These are phyloP conservation scores for Tanacetum coccineum DNA, from an alignment of 129 eudicot species.

Conservation along the genomic window DNA sequence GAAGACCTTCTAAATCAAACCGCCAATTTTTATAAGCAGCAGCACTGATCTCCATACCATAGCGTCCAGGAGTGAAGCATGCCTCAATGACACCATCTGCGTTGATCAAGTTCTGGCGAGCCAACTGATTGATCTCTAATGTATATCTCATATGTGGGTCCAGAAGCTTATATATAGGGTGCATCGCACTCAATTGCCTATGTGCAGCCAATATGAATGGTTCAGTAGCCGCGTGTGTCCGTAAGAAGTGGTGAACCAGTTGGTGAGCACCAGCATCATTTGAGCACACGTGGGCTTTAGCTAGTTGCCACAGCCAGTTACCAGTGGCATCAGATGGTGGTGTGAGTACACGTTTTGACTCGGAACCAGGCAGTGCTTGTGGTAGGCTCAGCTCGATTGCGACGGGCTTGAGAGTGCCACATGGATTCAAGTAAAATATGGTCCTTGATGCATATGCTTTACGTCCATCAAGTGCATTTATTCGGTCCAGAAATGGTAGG, in stretches of 20 bases:
- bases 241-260: conserved; percentile 87
- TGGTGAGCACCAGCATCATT: conserved; percentile 99
- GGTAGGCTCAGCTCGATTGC: conserved; percentile 95
- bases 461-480: conserved; percentile 94
- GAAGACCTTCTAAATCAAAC: conserved; percentile 88
- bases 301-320: conserved; percentile 90
- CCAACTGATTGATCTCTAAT: conserved; percentile 74
- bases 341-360: conserved; percentile 71
- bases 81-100: conserved; percentile 85
- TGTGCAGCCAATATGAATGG: conserved; percentile 95
- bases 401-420: conserved; percentile 82
- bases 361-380: conserved; percentile 42
- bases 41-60: conserved; percentile 88
- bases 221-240: conserved; percentile 86
- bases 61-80: conserved; percentile 93
- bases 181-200: conserved; percentile 88
- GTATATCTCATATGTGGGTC: conserved; percentile 99
- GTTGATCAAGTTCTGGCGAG: conserved; percentile 74
- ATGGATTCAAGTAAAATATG: conserved; percentile 58
- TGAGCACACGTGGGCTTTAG: conserved; percentile 94
- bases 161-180: conserved; percentile 83
- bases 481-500: conserved; percentile 77
- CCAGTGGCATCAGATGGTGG: conserved; percentile 82
- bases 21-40: conserved; percentile 90
- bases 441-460: conserved; percentile 92